phyloP scores from a whole-genome alignment of 2,329 filamentous ascomycete species.

The Fusarium tuaranense region DNA sequence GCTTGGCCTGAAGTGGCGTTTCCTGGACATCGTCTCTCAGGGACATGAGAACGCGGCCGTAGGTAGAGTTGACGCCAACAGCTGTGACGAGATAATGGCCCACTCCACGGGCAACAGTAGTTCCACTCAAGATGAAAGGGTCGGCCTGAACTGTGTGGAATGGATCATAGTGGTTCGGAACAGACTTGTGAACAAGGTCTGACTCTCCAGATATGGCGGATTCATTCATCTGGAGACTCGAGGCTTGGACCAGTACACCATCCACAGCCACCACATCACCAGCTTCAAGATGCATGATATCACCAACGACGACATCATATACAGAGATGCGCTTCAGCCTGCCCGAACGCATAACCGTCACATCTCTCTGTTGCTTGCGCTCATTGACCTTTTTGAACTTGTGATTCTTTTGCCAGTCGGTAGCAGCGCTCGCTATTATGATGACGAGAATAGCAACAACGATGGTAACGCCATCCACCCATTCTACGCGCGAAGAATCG shows the following conservation, averaged over 20 bases:
- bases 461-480: constrained; percentile 86
- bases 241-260: constrained; percentile 71
- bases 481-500: constrained; percentile 71
- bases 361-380: constrained; percentile 80
- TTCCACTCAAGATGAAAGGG: constrained; percentile 84
- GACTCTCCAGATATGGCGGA: constrained; percentile 83
- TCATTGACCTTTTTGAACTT: constrained; percentile 85
- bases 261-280: constrained; percentile 79
- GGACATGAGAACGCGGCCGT: constrained; percentile 84
- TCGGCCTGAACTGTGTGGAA: constrained; percentile 67
- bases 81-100: constrained; percentile 82
- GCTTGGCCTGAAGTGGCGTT: constrained; percentile 81
- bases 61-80: constrained; percentile 78
- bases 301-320: constrained; percentile 78
- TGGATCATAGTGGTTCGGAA: constrained; percentile 68
- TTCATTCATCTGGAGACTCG: constrained; percentile 73
- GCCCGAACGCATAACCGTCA: constrained; percentile 83
- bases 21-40: constrained; percentile 81
- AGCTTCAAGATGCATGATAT: constrained; percentile 78
- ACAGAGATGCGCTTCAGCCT: constrained; percentile 76
- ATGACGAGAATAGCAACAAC: constrained; percentile 82
- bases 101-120: constrained; percentile 80
- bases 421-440: constrained; percentile 80
- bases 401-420: constrained; percentile 85
- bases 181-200: constrained; percentile 75